phyloP scores from a whole-genome alignment of 148 eudicot species.

The Simmondsia chinensis region DNA sequence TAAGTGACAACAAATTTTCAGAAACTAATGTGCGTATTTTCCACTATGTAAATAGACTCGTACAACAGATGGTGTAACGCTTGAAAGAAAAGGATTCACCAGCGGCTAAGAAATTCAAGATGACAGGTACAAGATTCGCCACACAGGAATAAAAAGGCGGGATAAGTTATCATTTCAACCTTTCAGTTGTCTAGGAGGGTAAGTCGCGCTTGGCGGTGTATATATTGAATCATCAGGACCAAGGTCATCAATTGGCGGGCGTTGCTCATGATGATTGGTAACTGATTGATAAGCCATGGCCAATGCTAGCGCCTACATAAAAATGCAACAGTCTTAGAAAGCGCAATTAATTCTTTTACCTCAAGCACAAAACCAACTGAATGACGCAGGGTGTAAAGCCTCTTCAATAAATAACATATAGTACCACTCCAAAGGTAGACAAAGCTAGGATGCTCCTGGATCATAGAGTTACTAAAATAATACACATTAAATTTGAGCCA shows the following conservation, averaged over 20 bases:
- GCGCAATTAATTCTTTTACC: too few relatives aligned
- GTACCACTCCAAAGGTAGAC: background rate
- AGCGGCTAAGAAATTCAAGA: too few relatives aligned
- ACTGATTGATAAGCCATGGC: conserved; percentile 71
- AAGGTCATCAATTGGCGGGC: conserved; percentile 69
- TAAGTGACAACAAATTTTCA: too few relatives aligned
- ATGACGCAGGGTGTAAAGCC: too few relatives aligned
- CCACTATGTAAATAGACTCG: too few relatives aligned
- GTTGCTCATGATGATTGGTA: conserved; percentile 71
- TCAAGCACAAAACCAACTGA: too few relatives aligned
- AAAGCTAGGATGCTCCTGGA: background rate
- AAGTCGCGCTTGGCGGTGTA: conserved; percentile 19
- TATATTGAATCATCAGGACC: conserved; percentile 37
- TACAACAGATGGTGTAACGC: too few relatives aligned
- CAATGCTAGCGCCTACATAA: conserved; percentile 61
- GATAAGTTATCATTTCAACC: conserved; percentile 6
- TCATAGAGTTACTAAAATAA: background rate
- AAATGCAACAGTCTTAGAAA: too few relatives aligned
- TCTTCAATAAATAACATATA: background rate
- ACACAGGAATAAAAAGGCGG: too few relatives aligned
- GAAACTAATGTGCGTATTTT: too few relatives aligned
- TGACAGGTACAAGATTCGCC: too few relatives aligned
- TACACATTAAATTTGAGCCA: background rate
- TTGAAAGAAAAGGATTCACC: too few relatives aligned
- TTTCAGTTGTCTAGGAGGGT: conserved; percentile 31